Percentiles rank a stretch among this genome's conserved stretches.
Conservation (phyloP, 345 rosid genomes). For the Stellera chamaejasme region DNA sequence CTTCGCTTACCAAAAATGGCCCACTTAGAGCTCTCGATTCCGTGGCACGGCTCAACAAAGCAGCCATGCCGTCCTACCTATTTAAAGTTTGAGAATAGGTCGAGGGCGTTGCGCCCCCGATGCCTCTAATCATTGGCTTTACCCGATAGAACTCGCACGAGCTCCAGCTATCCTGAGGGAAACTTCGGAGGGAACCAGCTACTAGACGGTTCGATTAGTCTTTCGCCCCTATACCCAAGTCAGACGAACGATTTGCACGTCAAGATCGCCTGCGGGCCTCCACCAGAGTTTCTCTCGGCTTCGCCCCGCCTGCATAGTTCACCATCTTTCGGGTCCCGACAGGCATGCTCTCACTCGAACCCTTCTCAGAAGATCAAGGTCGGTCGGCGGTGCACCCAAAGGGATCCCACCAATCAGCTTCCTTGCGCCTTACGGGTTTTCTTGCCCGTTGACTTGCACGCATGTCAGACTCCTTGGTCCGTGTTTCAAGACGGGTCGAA, state of each 20-base stretch:
- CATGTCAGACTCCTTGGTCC: not conserved
- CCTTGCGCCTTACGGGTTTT: no score
- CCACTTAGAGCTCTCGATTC: slow-evolving; percentile 6
- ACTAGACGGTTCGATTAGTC: slow-evolving; percentile 44
- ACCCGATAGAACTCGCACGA: no score
- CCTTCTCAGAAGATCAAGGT: slow-evolving; percentile 8
- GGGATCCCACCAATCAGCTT: no score
- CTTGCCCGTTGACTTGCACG: no score
- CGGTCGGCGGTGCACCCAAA: no score
- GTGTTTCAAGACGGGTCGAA: no score
- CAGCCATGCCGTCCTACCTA: slow-evolving; percentile 5
- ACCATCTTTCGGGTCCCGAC: slow-evolving; percentile 14
- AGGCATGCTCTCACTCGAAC: slow-evolving; percentile 10
- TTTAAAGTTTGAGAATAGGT: no score
- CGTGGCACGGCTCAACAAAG: slow-evolving; percentile 5
- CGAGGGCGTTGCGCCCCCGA: no score
- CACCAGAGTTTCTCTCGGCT: slow-evolving; percentile 8
- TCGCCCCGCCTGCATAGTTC: slow-evolving; percentile 11
- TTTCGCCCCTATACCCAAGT: slow-evolving; percentile 21
- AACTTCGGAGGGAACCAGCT: slow-evolving; percentile 45
- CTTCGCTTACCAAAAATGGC: slow-evolving; percentile 8
- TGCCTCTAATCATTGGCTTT: no score
- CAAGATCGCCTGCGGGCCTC: slow-evolving; percentile 8
- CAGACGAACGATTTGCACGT: slow-evolving; percentile 8
- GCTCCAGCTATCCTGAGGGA: slow-evolving; percentile 33